Base-by-base conservation (phyloP, 1,139 yeast genomes). In the Ogataea hybrid region DNA sequence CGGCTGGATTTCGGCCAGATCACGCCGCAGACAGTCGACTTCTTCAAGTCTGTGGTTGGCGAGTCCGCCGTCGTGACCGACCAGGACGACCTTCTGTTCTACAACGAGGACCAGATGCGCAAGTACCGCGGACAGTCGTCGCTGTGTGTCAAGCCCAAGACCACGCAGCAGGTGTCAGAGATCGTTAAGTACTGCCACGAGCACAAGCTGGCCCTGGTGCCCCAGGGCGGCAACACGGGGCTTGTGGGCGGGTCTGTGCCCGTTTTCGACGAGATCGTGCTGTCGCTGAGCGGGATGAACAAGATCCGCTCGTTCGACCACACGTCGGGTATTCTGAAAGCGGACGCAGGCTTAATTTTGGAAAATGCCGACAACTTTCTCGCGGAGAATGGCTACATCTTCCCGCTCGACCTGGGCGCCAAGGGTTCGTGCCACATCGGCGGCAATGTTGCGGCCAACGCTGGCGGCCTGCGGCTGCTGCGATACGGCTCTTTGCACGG, bases 181-280 rank as follows among this genome's bases (percentile, higher is more conserved):
- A 87, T 92, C 49, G 61, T 92, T 57, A 80, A 81, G 61, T 84
- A 88, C 64, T 88, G 97, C 70, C 85, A 86, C 59, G 86, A 82
- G 25, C 68, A 81, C 38, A 77, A 73, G 48, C 67, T 90, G 28
- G 96, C 97, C 0, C 82, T 90, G 35, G 96, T 88, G 5, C 97
- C 98, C 10, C 97, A 92, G 65, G 96, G 97, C 59, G 98, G 98
- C 49, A 90, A 90, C 64, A 90, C 97, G 3, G 97, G 97, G 15
- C 75, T 90, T 41, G 98, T 92, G 28, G 98, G 97, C 44, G 98
- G 97, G 2, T 84, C 95, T 2, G 80, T 82, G 22, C 97, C 98
- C 0, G 82, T 90, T 2, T 92, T 89, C 63, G 98, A 90, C 62
- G 98, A 90, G 65, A 79, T 92, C 37, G 75, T 90, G 25, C 53